Evolutionary conservation across 208 protist genomes (phyloP), one percentile per base, ranked within the genome.

Genomic region (Lotmaria passim): DNA sequence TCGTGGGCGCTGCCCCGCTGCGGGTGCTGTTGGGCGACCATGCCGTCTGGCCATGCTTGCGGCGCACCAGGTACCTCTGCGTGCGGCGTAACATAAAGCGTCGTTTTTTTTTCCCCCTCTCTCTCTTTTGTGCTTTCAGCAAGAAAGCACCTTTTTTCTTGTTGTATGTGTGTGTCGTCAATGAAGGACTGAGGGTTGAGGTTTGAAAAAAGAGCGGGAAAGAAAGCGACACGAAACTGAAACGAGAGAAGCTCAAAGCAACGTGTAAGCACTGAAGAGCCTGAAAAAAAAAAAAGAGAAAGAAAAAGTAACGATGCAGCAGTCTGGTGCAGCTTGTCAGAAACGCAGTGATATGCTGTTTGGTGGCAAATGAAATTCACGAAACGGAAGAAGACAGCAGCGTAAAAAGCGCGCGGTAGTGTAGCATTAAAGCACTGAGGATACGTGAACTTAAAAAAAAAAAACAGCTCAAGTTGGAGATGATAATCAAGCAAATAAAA

Each of bases 1-100:
- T 88, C n/a, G 76, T 58, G 23, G 91, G 88, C 4, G 86, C 86
- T 12, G 85, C 87, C 30, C 86, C 91, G 33, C 72, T 71, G 44
- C 70, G 78, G 46, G 78, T 85, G 14, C 80, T 78, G 56, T 90
- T 90, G 12, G 91, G 88, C 26, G 86, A 90, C 88, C 91, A 96
- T 63, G 80, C 81, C 55, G 57, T 75, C 67, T 96, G 91, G 17
- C 80, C 76, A 76, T 87, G 79, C 59, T 90, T 89, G 31, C 82
- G 75, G 19, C 90, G 82, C 34, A 74, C 77, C 0, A 82, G 51
- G 19, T 43, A 69, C 38, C 38, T 46, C 21, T 28, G 55, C 5
- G 50, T 41, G 3, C 38, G 58, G 14, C 68, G 57, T 46, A 79
- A 52, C 83, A 89, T 87, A n/a, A n/a, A n/a, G n/a, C n/a, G n/a